Percentiles rank a stretch among this genome's conserved stretches.
Conservation (phyloP, 805 yeast genomes). For the Kuraishia hungarica region DNA sequence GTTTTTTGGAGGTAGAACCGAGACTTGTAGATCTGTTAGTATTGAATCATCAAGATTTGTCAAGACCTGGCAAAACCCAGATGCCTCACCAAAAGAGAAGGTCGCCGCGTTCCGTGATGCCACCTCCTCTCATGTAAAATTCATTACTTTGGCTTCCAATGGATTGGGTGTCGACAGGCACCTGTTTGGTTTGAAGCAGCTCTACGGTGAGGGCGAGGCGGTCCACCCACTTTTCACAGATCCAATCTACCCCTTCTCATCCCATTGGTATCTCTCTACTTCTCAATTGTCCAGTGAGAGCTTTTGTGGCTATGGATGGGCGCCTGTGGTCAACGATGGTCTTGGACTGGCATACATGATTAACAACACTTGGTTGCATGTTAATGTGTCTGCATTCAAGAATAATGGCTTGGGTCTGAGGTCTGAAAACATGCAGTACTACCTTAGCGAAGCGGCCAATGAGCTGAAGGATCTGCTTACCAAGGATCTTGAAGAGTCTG, state of each 20-base stretch:
- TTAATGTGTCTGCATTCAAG: constrained; percentile 73
- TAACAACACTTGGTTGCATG: constrained; percentile 75
- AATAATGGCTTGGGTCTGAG: constrained; percentile 47
- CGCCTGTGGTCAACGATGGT: constrained; percentile 91
- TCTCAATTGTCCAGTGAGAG: constrained; percentile 81
- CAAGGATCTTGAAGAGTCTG: constrained; percentile 8
- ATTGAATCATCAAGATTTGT: constrained; percentile 63
- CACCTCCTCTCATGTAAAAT: constrained; percentile 61
- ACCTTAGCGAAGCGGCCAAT: constrained; percentile 68
- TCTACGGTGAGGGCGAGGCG: constrained; percentile 48
- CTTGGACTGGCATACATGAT: constrained; percentile 92
- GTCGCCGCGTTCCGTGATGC: constrained; percentile 65
- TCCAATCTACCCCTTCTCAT: constrained; percentile 67
- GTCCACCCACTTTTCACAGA: constrained; percentile 67
- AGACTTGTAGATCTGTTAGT: constrained; percentile 83
- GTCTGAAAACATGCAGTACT: constrained; percentile 52
- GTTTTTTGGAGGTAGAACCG: constrained; percentile 87
- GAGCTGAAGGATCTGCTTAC: constrained; percentile 64
- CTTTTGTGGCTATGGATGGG: constrained; percentile 92
- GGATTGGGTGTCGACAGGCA: constrained; percentile 94
- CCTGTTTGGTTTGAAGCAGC: constrained; percentile 77
- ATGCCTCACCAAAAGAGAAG: constrained; percentile 44
- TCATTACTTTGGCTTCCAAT: constrained; percentile 67
- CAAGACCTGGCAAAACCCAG: constrained; percentile 57
- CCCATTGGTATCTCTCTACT: constrained; percentile 81